Evolutionary conservation across 306 rosid genomes (phyloP).

Genomic region (Gleditsia sinensis): DNA sequence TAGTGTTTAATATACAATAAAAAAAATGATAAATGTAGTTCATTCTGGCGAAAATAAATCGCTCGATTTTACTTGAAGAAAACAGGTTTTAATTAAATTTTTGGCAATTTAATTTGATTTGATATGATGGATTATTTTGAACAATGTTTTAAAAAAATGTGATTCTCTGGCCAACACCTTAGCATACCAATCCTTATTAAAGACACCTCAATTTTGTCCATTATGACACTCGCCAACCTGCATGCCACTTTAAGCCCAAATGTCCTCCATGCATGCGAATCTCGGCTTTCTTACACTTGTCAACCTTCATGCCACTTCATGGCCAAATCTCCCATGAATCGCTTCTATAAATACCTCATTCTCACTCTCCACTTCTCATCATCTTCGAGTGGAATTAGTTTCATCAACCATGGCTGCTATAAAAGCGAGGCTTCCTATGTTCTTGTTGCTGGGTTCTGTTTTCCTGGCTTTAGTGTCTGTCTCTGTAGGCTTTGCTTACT

Average conservation of each 20-base stretch:
- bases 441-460: constrained; percentile 30
- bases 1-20: no score
- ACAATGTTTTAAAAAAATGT: no score
- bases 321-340: not conserved
- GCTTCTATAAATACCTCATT: constrained; percentile 25
- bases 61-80: no score
- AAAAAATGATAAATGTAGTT: no score
- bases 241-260: constrained; percentile 1
- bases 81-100: no score
- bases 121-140: no score
- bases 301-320: not conserved
- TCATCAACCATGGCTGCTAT: not conserved
- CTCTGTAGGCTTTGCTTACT: not conserved
- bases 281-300: not conserved
- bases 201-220: constrained; percentile 16
- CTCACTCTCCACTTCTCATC: not conserved
- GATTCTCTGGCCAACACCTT: no score
- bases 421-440: constrained; percentile 28
- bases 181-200: no score
- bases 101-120: no score
- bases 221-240: constrained; percentile 44
- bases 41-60: no score
- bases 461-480: constrained; percentile 29
- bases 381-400: no score
- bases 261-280: not conserved